phyloP scores from a whole-genome alignment of 1,139 yeast species.

The Pichia sp. region DNA sequence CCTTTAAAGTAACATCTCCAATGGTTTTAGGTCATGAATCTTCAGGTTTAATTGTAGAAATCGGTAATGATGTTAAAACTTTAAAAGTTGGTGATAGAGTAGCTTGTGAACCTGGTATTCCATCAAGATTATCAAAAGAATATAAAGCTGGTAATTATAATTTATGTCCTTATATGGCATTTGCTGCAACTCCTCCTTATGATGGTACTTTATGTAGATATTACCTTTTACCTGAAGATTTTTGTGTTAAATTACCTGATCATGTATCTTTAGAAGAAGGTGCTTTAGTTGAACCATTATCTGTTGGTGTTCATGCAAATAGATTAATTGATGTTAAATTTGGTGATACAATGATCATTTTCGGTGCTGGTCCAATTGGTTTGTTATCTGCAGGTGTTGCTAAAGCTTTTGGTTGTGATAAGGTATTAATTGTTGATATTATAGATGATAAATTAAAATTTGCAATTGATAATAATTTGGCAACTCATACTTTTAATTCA shows the following conservation, averaged over 20 bases:
- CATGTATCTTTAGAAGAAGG: constrained; percentile 77
- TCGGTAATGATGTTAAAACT: constrained; percentile 54
- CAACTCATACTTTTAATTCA: constrained; percentile 57
- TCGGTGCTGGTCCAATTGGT: constrained; percentile 96
- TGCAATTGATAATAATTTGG: constrained; percentile 46
- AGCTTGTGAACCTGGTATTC: constrained; percentile 78
- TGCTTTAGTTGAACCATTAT: constrained; percentile 81
- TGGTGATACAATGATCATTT: constrained; percentile 71
- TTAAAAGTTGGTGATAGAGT: constrained; percentile 73
- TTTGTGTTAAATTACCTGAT: constrained; percentile 72
- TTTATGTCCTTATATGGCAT: constrained; percentile 74
- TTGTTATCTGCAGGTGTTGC: constrained; percentile 74
- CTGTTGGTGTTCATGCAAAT: constrained; percentile 82
- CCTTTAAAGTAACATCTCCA: constrained; percentile 48
- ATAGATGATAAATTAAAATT: constrained; percentile 52
- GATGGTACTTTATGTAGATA: constrained; percentile 75
- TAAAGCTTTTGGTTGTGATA: constrained; percentile 74
- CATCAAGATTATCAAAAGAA: constrained; percentile 67
- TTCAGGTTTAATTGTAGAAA: constrained; percentile 62
- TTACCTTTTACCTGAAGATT: constrained; percentile 76
- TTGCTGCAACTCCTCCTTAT: constrained; percentile 82
- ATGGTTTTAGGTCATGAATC: constrained; percentile 33
- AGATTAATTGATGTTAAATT: constrained; percentile 60
- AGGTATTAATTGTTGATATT: constrained; percentile 60
- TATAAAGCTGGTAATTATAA: constrained; percentile 75